phyloP scores from a whole-genome alignment of 352 stramenopile species.

The Phytophthora macrochlamydospora region DNA sequence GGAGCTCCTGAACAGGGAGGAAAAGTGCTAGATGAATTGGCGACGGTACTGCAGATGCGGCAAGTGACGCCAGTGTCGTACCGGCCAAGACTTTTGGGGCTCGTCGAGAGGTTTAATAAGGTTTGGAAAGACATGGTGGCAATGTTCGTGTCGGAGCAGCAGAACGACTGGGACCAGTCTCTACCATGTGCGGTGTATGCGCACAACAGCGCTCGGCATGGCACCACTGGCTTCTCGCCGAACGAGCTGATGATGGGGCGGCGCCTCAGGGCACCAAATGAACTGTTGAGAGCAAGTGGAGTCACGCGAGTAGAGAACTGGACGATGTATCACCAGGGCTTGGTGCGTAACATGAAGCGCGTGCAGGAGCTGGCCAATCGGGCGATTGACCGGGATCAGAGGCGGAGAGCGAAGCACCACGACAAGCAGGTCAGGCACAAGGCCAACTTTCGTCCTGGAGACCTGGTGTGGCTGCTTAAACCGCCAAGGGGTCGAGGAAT shows the following conservation, averaged over 20 bases:
- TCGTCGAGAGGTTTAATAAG: constrained; percentile 22
- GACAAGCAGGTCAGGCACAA: not conserved
- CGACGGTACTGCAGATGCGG: constrained; percentile 9
- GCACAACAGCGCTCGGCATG: constrained; percentile 5
- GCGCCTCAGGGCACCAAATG: constrained; percentile 1
- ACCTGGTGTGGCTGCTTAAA: constrained; percentile 4
- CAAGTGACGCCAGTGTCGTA: constrained; percentile 21
- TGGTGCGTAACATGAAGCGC: constrained; percentile 1
- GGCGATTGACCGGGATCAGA: constrained; percentile 1
- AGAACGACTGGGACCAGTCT: constrained; percentile 27
- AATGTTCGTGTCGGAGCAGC: constrained; percentile 10
- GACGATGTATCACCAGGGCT: not conserved
- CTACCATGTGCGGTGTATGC: constrained; percentile 10
- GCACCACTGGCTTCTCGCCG: not conserved
- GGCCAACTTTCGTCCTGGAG: not conserved
- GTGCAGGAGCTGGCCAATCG: too few species aligned
- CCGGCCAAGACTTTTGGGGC: constrained; percentile 6
- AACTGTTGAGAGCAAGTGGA: constrained; percentile 1
- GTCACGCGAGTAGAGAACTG: not conserved
- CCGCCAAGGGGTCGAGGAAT: not conserved
- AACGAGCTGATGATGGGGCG: constrained; percentile 17
- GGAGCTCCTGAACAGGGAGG: constrained; percentile 15
- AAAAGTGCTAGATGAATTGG: constrained; percentile 1
- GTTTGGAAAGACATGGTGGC: constrained; percentile 28
- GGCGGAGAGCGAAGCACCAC: constrained; percentile 1